Conservation (phyloP, 108 stramenopile genomes). For the Cyclotella baltica region DNA sequence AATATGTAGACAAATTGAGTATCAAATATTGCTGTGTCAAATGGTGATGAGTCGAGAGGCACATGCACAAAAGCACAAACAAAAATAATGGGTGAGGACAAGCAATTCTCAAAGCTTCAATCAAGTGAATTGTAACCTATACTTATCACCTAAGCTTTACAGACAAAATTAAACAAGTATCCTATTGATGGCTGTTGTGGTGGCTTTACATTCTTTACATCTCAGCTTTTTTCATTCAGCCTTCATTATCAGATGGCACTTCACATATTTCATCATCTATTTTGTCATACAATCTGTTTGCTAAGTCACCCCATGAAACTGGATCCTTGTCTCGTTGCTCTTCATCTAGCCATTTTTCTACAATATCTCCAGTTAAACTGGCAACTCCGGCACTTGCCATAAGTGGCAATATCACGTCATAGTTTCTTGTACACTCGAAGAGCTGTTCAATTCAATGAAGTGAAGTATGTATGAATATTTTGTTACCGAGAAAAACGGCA, state of each 20-base stretch:
- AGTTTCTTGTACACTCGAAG: conserved; percentile 93
- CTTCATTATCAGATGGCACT: not conserved
- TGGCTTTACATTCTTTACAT: not conserved
- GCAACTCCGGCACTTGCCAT: conserved; percentile 81
- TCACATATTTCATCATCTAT: conserved; percentile 9
- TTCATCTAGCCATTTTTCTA: conserved; percentile 56
- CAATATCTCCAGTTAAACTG: conserved; percentile 45
- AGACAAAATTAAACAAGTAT: not conserved
- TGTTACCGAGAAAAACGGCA: too few species aligned
- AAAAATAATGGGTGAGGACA: not conserved
- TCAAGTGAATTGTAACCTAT: too few species aligned
- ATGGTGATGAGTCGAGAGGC: conserved; percentile 18
- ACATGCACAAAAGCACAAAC: not conserved
- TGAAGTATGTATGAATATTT: too few species aligned
- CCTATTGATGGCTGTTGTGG: not conserved
- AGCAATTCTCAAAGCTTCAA: not conserved
- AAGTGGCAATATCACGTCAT: conserved; percentile 88
- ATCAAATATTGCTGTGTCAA: conserved; percentile 55
- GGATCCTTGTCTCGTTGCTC: conserved; percentile 51
- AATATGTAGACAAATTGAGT: conserved; percentile 49
- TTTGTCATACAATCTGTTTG: conserved; percentile 34
- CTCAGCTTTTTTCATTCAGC: not conserved
- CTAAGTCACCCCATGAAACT: conserved; percentile 53
- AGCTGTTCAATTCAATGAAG: too few species aligned
- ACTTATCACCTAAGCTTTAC: not conserved